Percentiles rank a stretch among this genome's conserved stretches.
Conservation (phyloP, 2,329 filamentous ascomycete species). For the Trichoderma atroviride region DNA sequence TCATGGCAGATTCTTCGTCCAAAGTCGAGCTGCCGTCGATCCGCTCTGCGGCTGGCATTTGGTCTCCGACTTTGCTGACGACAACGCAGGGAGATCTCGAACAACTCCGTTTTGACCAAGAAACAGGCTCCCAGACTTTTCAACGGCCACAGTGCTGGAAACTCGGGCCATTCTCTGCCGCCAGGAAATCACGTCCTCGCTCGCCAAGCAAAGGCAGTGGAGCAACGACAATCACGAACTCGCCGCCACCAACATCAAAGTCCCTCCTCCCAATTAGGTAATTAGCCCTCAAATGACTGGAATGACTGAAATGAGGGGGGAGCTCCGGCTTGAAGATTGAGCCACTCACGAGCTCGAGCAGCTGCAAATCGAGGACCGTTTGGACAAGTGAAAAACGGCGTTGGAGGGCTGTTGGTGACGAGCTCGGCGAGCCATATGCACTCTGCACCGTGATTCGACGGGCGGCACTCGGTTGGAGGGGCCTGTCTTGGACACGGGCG, state of each 20-base stretch:
- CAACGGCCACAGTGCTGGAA: not conserved
- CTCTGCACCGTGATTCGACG: conserved; percentile 29
- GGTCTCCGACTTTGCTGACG: not conserved
- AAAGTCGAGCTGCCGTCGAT: not conserved
- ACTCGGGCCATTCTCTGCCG: not conserved
- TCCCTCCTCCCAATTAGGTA: not conserved
- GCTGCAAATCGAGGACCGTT: conserved; percentile 14
- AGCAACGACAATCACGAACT: not conserved
- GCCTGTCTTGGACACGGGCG: conserved; percentile 29
- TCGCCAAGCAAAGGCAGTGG: not conserved
- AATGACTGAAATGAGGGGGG: not conserved
- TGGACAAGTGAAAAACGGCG: conserved; percentile 6
- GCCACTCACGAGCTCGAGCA: conserved; percentile 21
- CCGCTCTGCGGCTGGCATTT: not conserved
- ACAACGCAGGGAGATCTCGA: not conserved
- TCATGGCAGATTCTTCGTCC: not conserved
- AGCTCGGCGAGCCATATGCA: not conserved
- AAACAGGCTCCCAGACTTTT: not conserved
- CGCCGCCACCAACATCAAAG: not conserved
- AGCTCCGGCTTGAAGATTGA: conserved; percentile 5
- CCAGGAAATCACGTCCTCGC: not conserved
- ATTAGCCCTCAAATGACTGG: not conserved
- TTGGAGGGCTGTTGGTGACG: conserved; percentile 25
- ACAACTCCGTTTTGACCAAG: not conserved
- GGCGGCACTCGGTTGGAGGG: conserved; percentile 14